phyloP scores from a whole-genome alignment of 805 yeast species.

The Ogataea allantospora region DNA sequence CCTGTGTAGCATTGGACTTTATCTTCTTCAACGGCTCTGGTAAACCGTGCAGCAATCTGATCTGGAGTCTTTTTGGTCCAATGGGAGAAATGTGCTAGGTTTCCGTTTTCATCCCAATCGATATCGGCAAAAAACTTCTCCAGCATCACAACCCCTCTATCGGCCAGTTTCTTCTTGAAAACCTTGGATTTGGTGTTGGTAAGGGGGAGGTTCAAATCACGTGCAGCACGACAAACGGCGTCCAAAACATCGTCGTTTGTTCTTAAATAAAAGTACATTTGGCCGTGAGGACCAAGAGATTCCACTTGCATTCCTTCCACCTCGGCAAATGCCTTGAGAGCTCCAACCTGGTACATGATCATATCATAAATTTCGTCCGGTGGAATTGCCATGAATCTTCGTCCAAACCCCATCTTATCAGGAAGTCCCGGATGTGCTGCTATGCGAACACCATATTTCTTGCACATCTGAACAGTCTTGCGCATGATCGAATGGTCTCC shows the following conservation, averaged over 20 bases:
- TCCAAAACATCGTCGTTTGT: slow-evolving; percentile 36
- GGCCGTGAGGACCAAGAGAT: slow-evolving; percentile 40
- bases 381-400: slow-evolving; percentile 35
- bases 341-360: slow-evolving; percentile 41
- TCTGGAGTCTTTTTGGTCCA: too few relatives aligned
- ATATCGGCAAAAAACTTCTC: too few relatives aligned
- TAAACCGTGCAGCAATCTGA: too few relatives aligned
- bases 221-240: slow-evolving; percentile 37
- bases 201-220: too few relatives aligned
- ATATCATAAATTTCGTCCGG: slow-evolving; percentile 38
- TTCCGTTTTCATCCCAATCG: too few relatives aligned
- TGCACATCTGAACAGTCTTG: slow-evolving; percentile 35
- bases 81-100: too few relatives aligned
- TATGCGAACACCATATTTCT: slow-evolving; percentile 34
- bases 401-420: slow-evolving; percentile 39
- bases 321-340: slow-evolving; percentile 36
- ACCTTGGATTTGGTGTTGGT: too few relatives aligned
- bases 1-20: too few relatives aligned
- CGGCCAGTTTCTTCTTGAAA: too few relatives aligned
- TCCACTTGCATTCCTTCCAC: slow-evolving; percentile 37
- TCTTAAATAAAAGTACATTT: slow-evolving; percentile 37
- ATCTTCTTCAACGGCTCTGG: too few relatives aligned
- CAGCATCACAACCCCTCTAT: too few relatives aligned
- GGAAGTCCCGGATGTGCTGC: slow-evolving; percentile 43
- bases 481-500: slow-evolving; percentile 39